These are phyloP conservation scores for Symbiodinium natans DNA, from an alignment of 73 alveolate species.

Conservation along the genomic window DNA sequence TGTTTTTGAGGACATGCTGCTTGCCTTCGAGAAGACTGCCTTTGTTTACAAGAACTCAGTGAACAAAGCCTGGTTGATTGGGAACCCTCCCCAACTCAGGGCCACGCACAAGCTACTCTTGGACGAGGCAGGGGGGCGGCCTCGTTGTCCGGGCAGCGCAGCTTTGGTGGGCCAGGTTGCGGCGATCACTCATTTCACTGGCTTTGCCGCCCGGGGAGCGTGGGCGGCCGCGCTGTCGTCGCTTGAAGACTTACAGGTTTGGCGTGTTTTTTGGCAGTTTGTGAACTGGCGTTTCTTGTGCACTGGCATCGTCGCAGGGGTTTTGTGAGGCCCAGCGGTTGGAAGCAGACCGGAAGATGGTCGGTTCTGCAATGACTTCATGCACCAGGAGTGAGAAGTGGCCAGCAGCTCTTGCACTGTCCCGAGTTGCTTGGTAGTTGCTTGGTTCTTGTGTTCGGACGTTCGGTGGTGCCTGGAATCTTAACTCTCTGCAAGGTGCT, in stretches of 20 bases:
- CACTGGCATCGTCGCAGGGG: too few species aligned
- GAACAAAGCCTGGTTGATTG: not conserved
- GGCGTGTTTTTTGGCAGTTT: too few species aligned
- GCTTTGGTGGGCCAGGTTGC: not conserved
- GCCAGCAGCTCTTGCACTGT: not conserved
- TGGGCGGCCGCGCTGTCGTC: not conserved
- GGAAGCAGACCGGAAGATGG: not conserved
- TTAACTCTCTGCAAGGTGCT: too few species aligned
- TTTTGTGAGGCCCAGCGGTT: not conserved
- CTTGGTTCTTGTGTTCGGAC: not conserved
- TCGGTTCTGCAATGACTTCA: not conserved
- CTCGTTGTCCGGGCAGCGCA: not conserved
- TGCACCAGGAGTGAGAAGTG: not conserved
- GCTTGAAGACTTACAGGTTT: not conserved
- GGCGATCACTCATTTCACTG: not conserved
- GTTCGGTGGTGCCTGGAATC: not conserved
- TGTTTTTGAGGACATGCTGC: not conserved
- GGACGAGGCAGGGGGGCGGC: not conserved
- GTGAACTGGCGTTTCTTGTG: too few species aligned
- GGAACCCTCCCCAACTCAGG: not conserved
- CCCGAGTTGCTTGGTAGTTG: not conserved
- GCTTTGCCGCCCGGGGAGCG: not conserved
- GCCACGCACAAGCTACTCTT: not conserved
- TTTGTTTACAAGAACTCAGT: not conserved
- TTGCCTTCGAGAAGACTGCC: not conserved